Conservation (phyloP, 805 yeast genomes). For the Myxozyma kluyveri region DNA sequence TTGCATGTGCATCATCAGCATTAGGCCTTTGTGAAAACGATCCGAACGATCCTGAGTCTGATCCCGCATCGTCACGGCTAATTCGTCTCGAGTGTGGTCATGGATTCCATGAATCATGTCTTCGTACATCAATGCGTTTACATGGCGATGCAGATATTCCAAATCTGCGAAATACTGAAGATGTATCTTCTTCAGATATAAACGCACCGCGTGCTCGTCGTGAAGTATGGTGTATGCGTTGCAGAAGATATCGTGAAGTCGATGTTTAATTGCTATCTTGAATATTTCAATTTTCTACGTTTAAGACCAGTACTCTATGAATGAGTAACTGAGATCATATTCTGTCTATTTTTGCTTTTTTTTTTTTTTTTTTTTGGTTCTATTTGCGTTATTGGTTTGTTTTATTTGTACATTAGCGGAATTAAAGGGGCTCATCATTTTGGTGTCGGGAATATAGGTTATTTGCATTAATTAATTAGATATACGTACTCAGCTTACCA, state of each 20-base stretch:
- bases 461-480: too few relatives aligned
- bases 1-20: slow-evolving; percentile 33
- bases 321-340: background rate
- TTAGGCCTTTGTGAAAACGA: slow-evolving; percentile 32
- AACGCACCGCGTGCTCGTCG: slow-evolving; percentile 18
- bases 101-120: slow-evolving; percentile 35
- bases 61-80: slow-evolving; percentile 6
- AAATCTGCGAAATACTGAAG: slow-evolving; percentile 21
- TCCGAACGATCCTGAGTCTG: background rate
- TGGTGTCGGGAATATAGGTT: too few relatives aligned
- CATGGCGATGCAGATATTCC: slow-evolving; percentile 37
- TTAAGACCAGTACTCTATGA: too few relatives aligned
- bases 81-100: slow-evolving; percentile 36
- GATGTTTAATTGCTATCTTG: slow-evolving; percentile 9
- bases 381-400: too few relatives aligned
- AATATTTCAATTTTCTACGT: too few relatives aligned
- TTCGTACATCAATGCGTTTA: slow-evolving; percentile 32
- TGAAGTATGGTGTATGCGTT: slow-evolving; percentile 38
- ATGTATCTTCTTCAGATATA: slow-evolving; percentile 9
- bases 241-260: slow-evolving; percentile 34
- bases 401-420: background rate
- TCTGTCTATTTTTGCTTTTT: background rate
- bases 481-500: too few relatives aligned
- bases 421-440: too few relatives aligned
- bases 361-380: background rate